Evolutionary conservation across 768 basidiomycete genomes (phyloP).

Genomic region (Boletus insuetus): DNA sequence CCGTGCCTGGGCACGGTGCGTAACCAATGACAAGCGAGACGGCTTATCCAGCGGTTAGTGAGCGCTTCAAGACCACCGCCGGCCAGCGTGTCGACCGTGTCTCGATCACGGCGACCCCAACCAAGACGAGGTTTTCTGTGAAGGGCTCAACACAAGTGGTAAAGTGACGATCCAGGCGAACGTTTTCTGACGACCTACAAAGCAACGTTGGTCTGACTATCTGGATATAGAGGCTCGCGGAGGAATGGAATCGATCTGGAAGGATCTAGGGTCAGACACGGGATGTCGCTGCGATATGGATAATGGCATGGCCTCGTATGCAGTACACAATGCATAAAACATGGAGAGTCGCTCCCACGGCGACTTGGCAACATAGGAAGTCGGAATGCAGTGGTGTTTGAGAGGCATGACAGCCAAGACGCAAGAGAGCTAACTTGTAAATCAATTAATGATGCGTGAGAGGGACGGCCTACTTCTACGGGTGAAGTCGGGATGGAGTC

Average conservation of each 20-base stretch:
- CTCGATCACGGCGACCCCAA: too few relatives aligned
- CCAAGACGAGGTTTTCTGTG: too few relatives aligned
- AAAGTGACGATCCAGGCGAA: neutral
- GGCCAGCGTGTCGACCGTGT: too few relatives aligned
- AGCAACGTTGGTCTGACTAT: neutral
- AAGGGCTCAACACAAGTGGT: too few relatives aligned
- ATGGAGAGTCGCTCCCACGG: neutral
- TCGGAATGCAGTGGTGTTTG: neutral
- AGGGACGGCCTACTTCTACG: neutral
- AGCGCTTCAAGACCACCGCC: too few relatives aligned
- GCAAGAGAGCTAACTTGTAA: neutral
- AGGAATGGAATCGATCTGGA: neutral
- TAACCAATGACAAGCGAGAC: too few relatives aligned
- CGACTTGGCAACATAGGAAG: neutral
- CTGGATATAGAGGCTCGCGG: neutral
- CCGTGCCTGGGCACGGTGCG: too few relatives aligned
- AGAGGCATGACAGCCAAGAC: neutral
- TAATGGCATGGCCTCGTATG: neutral
- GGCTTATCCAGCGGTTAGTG: too few relatives aligned
- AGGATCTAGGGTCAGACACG: neutral
- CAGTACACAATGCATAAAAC: too few relatives aligned
- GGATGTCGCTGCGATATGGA: neutral
- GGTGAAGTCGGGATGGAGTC: slow-evolving; percentile 1
- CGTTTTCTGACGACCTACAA: neutral
- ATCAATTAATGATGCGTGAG: neutral